These are phyloP conservation scores for Alnus rubra DNA, from an alignment of 306 rosid species.

Conservation along the genomic window DNA sequence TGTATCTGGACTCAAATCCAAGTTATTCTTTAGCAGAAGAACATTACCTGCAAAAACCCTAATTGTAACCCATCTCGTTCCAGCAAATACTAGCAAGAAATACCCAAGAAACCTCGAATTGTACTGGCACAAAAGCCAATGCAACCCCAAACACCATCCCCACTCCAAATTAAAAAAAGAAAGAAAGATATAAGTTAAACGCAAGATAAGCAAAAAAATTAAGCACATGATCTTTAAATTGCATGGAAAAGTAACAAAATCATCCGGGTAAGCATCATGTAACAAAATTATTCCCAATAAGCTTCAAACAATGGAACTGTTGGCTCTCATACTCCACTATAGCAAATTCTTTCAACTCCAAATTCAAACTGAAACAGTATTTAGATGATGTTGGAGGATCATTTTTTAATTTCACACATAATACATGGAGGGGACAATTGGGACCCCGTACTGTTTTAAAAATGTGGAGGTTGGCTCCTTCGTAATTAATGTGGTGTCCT, in stretches of 20 bases:
- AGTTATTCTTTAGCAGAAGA: slow-evolving; percentile 78
- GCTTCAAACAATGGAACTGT: background rate
- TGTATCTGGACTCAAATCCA: slow-evolving; percentile 75
- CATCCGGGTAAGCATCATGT: background rate
- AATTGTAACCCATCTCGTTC: slow-evolving; percentile 2
- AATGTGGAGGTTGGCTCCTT: too few relatives aligned
- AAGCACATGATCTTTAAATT: background rate
- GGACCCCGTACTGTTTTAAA: too few relatives aligned
- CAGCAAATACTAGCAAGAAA: background rate
- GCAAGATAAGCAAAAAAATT: too few relatives aligned
- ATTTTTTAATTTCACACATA: background rate
- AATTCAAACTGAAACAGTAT: background rate
- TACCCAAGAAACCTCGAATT: background rate
- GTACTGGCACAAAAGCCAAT: background rate
- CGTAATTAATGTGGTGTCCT: too few relatives aligned
- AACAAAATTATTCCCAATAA: background rate
- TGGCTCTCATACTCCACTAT: background rate
- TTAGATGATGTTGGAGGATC: background rate
- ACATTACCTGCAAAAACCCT: slow-evolving; percentile 72
- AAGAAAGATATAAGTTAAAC: background rate
- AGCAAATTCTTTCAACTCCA: background rate
- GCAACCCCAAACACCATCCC: background rate
- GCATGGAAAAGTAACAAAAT: too few relatives aligned
- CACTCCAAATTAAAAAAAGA: background rate
- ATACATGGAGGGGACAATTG: too few relatives aligned